Conservation (phyloP, 139 green algal species). For the Chlamydomonas incerta region DNA sequence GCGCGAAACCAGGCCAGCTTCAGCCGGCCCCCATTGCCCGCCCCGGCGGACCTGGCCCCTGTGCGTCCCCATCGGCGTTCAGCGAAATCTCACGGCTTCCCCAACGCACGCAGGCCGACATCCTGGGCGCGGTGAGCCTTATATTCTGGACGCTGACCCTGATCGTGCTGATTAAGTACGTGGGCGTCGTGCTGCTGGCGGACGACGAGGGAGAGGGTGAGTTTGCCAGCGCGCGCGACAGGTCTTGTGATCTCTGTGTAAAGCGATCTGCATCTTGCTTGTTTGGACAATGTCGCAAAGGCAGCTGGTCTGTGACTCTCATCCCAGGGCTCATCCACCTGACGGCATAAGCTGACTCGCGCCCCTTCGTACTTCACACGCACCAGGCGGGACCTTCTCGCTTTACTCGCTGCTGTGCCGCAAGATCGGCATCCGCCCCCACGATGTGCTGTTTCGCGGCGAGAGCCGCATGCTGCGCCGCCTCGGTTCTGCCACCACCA, state of each 20-base stretch:
- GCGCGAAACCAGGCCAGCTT: too few species aligned
- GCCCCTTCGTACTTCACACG: too few species aligned
- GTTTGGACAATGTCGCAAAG: too few species aligned
- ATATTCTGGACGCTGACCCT: conserved; percentile 80
- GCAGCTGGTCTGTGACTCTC: too few species aligned
- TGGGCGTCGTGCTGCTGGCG: conserved; percentile 68
- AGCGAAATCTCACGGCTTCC: too few species aligned
- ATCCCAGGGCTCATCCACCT: too few species aligned
- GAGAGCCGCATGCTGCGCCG: background rate
- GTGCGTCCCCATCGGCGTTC: too few species aligned
- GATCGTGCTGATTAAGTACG: conserved; percentile 66
- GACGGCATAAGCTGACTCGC: too few species aligned
- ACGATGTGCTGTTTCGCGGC: background rate
- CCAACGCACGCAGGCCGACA: background rate
- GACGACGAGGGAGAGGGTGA: conserved; percentile 80
- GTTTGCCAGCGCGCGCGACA: background rate
- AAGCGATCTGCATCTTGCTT: too few species aligned
- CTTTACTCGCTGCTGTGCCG: conserved; percentile 75
- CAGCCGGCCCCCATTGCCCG: too few species aligned
- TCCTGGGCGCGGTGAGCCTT: conserved; percentile 65
- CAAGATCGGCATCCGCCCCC: conserved; percentile 43
- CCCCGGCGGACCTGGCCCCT: too few species aligned
- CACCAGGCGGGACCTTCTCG: conserved; percentile 77
- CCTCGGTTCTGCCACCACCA: background rate
- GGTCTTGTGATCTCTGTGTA: too few species aligned